phyloP scores from a whole-genome alignment of 2,329 filamentous ascomycete species.

The Colletotrichum zoysiae region DNA sequence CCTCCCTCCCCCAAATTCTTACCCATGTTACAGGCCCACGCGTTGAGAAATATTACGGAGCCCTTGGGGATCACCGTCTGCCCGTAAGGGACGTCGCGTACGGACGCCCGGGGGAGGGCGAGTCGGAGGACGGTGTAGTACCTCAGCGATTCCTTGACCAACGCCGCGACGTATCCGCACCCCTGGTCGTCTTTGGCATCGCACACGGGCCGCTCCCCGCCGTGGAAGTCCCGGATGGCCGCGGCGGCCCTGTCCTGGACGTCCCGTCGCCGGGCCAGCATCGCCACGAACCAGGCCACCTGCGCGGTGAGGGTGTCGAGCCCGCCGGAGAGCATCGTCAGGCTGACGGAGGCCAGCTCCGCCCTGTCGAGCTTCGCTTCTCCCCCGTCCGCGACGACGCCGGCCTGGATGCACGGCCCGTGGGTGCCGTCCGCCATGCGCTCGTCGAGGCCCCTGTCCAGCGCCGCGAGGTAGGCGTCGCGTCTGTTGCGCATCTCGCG shows the following conservation, averaged over 20 bases:
- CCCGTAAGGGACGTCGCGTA: slow-evolving; percentile 70
- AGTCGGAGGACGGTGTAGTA: slow-evolving; percentile 74
- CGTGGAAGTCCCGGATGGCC: slow-evolving; percentile 68
- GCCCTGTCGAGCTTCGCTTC: slow-evolving; percentile 72
- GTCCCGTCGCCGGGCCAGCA: slow-evolving; percentile 70
- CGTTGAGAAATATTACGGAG: slow-evolving; percentile 74
- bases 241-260: slow-evolving; percentile 70
- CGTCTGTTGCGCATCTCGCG: slow-evolving; percentile 70
- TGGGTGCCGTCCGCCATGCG: slow-evolving; percentile 71
- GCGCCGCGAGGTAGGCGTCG: slow-evolving; percentile 68
- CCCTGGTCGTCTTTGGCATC: slow-evolving; percentile 73
- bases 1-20: no score
- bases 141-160: slow-evolving; percentile 72
- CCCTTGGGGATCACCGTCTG: slow-evolving; percentile 71
- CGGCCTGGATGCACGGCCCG: slow-evolving; percentile 75
- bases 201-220: slow-evolving; percentile 66
- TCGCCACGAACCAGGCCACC: slow-evolving; percentile 73
- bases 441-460: slow-evolving; percentile 71
- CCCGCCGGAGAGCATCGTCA: slow-evolving; percentile 77
- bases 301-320: slow-evolving; percentile 76
- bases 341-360: slow-evolving; percentile 73
- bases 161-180: slow-evolving; percentile 72
- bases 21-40: slow-evolving; percentile 79
- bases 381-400: slow-evolving; percentile 73
- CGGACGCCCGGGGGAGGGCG: slow-evolving; percentile 71